Evolutionary conservation across 352 stramenopile species (phyloP), one percentile per base, ranked within the genome.

Genomic region (Pythium chondricola): DNA sequence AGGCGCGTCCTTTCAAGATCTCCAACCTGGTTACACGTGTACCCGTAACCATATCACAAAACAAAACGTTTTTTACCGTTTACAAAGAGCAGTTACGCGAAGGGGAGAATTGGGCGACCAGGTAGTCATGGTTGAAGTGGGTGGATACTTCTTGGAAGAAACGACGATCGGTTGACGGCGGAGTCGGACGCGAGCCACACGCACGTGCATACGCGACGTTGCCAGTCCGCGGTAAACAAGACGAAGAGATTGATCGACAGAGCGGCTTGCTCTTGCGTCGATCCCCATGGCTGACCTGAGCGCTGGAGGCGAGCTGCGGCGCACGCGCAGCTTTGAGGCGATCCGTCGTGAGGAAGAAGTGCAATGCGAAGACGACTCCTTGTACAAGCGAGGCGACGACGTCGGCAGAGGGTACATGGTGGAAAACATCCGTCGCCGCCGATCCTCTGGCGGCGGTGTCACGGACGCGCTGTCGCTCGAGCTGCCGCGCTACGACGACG

Each of bases 381-480:
- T 52, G 24, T 36, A 48, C 13, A 33, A 14, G 29, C 30, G 7
- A 41, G 14, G n/a, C 6, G 35, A 9, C 35, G 35, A 9, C 7
- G 29, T 33, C 29, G 29, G 44, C 26, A 33, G 36, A 8, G 24
- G 46, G 25, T 52, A 26, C 11, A 22, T 31, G 22, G 40, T 38
- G 9, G 6, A 37, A 4, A 43, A 29, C 17, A 26, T 40, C 4
- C 31, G 39, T 3, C 44, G 61, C 3, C 48, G 53, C 3, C 30
- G 48, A 1, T 58, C 46, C 14, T 71, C 63, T 2, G 36, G 27
- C 9, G 48, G 37, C 1, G 54, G 58, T 37, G 51, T 65, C 38
- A 58, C 66, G 2, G 67, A 86, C 7, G 61, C 65, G 22, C 70
- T 76, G 4, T 73, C 65, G 31, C 57, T 81, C 2, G 76, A 70